Evolutionary conservation across 2,329 filamentous ascomycete species (phyloP), one percentile per base, ranked within the genome.

Genomic region (Fusarium chuoi): DNA sequence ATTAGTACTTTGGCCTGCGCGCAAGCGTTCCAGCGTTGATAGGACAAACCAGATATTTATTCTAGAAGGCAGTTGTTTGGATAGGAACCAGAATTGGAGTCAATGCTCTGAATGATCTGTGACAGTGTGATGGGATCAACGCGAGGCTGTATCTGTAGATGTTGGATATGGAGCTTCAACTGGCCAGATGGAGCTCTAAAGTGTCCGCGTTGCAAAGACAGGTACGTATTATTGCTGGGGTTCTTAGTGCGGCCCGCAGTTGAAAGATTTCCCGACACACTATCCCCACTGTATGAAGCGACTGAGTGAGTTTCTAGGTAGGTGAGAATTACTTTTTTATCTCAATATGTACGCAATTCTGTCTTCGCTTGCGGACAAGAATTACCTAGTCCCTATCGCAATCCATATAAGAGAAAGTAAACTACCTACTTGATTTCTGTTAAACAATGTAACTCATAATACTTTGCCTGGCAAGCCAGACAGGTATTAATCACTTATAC

Each of bases 161-260:
- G 72, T 62, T 75, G 49, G 58, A 70, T 67, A 64, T 68, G 56
- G 62, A 69, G 72, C 67, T 68, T 60, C 69, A 78, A 77, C 77
- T 72, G 77, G 77, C 75, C 77, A 78, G 77, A 77, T 78, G 77
- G 77, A 78, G 75, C 75, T 78, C 58, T 56, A 70, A n/a, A 36
- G 59, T 42, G 30, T 56, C 51, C 59, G 58, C 39, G 59, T 62
- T 45, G 38, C 26, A 60, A 30, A 41, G 38, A 48, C 44, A 63
- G 71, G 71, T 75, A 78, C 76, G 76, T 78, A 78, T 74, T 67
- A 13, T 13, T 30, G 38, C 64, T 41, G 41, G 65, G 64, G 51
- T 68, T 61, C 35, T 45, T 68, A 64, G 66, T 65, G 66, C 38
- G 66, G 38, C 56, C 65, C 65, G 56, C 56, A 63, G 24, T 68